Conservation (phyloP, 2,329 filamentous ascomycete species). For the Diaporthe citrichinensis region DNA sequence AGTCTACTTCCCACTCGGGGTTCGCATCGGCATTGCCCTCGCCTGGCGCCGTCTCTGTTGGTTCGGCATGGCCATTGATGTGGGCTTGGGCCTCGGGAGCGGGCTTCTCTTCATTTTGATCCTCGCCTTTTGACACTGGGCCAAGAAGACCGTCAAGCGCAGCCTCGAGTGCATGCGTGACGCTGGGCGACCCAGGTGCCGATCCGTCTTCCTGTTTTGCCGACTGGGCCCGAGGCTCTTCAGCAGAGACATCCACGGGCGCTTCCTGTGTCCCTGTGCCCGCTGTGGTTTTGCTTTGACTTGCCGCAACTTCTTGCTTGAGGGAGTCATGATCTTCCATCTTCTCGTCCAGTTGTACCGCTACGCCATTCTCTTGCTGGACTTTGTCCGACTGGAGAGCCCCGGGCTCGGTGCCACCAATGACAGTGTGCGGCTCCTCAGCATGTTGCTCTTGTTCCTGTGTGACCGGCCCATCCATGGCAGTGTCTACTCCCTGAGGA, state of each 20-base stretch:
- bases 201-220: conserved; percentile 4
- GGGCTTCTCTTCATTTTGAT: neutral
- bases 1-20: conserved; percentile 89
- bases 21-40: conserved; percentile 51
- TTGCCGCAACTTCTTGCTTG: neutral
- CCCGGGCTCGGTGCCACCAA: neutral
- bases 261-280: neutral
- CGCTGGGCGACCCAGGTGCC: conserved; percentile 37
- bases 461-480: neutral
- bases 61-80: neutral
- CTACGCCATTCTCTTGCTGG: neutral
- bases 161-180: conserved; percentile 47
- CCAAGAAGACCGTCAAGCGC: conserved; percentile 44
- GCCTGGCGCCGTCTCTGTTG: neutral
- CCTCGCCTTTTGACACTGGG: conserved; percentile 7
- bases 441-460: neutral
- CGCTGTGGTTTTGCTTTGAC: neutral
- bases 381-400: neutral
- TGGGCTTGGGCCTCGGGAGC: neutral
- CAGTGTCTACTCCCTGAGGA: neutral
- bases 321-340: conserved; percentile 25
- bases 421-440: neutral
- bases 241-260: neutral
- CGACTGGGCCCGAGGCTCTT: neutral
- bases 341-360: conserved; percentile 21